Evolutionary conservation across 305 asterid species (phyloP), one percentile per base, ranked within the genome.

Genomic region (Solanum hybrid): DNA sequence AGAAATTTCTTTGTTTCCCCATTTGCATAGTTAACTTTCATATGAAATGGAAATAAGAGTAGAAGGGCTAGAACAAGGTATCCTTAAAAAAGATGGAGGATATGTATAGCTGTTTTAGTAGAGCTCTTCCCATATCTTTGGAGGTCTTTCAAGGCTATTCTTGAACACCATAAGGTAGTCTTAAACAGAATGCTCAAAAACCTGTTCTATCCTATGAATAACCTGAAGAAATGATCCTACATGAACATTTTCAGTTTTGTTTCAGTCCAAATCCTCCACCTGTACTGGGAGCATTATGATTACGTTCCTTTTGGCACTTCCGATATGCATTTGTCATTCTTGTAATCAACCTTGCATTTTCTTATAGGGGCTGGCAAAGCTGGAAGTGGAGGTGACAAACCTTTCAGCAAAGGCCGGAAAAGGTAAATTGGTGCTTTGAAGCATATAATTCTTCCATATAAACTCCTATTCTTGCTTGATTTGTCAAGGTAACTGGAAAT

Each of bases 351-450:
- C 77, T 60, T 60, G 3, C 75, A 84, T 66, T 86, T 92, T 90
- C 89, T 91, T 91, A 77, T 89, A 98, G 99, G 99, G 99, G 87
- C 90, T 89, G 79, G 98, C 99, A 89, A 98, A 92, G 94, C 91
- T 98, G 97, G 99, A 98, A 95, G 98, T 96, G 94, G 99, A 98
- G 92, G 99, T 98, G 89, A 98, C 99, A 87, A 98, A 98, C 91
- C 99, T 98, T 91, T 97, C 99, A 84, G 99, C 99, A 34, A 98
- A 97, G 93, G 99, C 99, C 35, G 99, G 99, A 90, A 98, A 97
- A 98, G 99, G 99, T 98, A 94, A 87, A 92, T 76, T 69, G 88
- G 51, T 60, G 77, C 88, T 85, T 85, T 85, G 42, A 60, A 60
- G 88, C 76, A 60, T 60, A 85, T 60, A 56, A 64, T 56, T 85